Conservation (phyloP, 129 eudicot genomes). For the Flaveria bidentis region DNA sequence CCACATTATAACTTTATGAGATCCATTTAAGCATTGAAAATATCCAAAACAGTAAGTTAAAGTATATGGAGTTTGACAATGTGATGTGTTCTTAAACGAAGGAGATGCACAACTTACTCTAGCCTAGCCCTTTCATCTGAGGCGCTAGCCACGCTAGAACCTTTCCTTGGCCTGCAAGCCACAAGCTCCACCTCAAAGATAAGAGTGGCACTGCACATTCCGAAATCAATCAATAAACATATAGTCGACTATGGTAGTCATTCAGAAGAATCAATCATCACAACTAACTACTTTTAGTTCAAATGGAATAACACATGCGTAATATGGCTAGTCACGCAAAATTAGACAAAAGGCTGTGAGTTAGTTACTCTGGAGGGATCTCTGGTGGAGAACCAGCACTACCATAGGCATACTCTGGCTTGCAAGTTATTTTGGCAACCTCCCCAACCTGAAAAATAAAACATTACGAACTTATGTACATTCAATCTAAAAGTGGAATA, state of each 20-base stretch:
- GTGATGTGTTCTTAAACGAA: not conserved
- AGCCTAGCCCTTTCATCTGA: conserved; percentile 93
- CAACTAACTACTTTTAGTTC: not conserved
- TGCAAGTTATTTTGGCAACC: conserved; percentile 86
- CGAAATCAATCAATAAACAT: not conserved
- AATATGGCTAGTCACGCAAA: not conserved
- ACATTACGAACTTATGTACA: not conserved
- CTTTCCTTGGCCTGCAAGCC: conserved; percentile 96
- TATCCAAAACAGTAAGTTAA: too few relatives aligned
- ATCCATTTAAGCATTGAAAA: not conserved
- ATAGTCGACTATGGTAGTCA: not conserved
- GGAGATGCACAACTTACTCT: conserved; percentile 55
- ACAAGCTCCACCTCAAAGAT: conserved; percentile 93
- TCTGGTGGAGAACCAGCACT: conserved; percentile 96
- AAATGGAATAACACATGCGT: not conserved
- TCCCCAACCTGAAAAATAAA: conserved; percentile 73
- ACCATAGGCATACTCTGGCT: conserved; percentile 94
- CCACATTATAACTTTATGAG: not conserved
- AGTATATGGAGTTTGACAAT: too few relatives aligned
- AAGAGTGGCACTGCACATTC: conserved; percentile 73
- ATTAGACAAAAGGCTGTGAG: conserved; percentile 13
- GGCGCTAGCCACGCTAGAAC: conserved; percentile 77
- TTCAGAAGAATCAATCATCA: not conserved
- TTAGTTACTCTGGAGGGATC: conserved; percentile 67
- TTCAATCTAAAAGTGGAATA: not conserved